Percentiles rank a stretch among this genome's conserved stretches.
These are phyloP conservation scores for Quercus ilex DNA, from an alignment of 306 rosid species.

Conservation along the genomic window DNA sequence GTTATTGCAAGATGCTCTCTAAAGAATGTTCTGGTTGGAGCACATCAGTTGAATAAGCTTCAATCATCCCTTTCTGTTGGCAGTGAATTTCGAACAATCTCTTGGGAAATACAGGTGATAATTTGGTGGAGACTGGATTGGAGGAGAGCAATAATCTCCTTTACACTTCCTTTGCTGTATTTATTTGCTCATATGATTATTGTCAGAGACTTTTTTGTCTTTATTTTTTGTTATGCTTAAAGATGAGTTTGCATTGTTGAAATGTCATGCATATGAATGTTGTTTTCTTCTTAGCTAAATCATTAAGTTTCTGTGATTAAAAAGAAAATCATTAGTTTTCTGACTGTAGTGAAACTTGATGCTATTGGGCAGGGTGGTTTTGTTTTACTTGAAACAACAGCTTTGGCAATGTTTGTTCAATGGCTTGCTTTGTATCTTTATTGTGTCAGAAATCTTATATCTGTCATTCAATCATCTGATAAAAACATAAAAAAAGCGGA, in stretches of 20 bases:
- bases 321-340: conserved; percentile 3
- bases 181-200: conserved; percentile 7
- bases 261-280: conserved; percentile 7
- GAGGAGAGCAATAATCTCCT: conserved; percentile 9
- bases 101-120: conserved; percentile 77
- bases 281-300: conserved; percentile 17
- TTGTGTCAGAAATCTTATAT: conserved; percentile 39
- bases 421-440: conserved; percentile 44
- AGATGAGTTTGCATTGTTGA: conserved; percentile 5
- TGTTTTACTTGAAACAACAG: conserved; percentile 61
- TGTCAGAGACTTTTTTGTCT: not conserved
- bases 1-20: conserved; percentile 58
- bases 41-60: conserved; percentile 52
- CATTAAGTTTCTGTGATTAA: not conserved
- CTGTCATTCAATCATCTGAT: conserved; percentile 30
- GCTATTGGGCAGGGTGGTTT: conserved; percentile 74
- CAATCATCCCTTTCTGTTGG: conserved; percentile 53
- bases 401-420: conserved; percentile 47
- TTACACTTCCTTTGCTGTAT: conserved; percentile 19
- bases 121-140: conserved; percentile 13
- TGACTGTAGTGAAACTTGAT: conserved; percentile 23
- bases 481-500: conserved; percentile 27
- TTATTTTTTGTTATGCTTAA: not conserved
- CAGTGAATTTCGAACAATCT: conserved; percentile 51
- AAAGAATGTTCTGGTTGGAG: conserved; percentile 53